A percentile compares a stretch with the other conserved stretches of the same genome.
phyloP scores from a whole-genome alignment of 352 stramenopile genomes.

The Globisporangium parvum region DNA sequence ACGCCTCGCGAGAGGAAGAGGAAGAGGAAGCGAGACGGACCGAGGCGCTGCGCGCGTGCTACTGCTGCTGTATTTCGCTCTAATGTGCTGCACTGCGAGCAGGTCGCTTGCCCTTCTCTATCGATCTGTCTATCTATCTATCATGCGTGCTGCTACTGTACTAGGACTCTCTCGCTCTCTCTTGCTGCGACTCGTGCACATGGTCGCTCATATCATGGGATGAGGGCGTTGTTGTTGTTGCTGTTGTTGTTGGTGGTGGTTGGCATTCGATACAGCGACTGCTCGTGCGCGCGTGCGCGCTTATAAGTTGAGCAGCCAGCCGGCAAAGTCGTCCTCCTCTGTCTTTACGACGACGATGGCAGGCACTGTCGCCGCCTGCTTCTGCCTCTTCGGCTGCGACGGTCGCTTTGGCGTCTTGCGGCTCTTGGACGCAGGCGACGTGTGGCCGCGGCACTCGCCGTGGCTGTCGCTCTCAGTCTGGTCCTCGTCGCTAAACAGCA shows the following conservation, averaged over 20 bases:
- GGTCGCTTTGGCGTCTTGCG: background rate
- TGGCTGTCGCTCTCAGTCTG: slow-evolving; percentile 19
- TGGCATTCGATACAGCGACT: background rate
- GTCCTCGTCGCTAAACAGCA: slow-evolving; percentile 55
- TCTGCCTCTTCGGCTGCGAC: background rate
- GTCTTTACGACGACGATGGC: background rate
- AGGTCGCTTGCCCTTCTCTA: too few species aligned
- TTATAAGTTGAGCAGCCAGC: background rate
- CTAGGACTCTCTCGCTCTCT: too few species aligned
- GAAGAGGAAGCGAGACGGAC: too few species aligned
- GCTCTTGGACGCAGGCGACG: background rate
- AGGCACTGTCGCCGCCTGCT: background rate
- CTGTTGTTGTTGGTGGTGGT: slow-evolving; percentile 5
- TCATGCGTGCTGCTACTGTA: too few species aligned
- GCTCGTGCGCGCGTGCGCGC: background rate
- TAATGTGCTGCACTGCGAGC: too few species aligned
- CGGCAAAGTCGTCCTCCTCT: background rate
- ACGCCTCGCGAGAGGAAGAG: background rate
- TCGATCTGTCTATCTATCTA: too few species aligned
- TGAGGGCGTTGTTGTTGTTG: too few species aligned
- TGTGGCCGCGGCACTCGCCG: too few species aligned
- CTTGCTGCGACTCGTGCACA: too few species aligned
- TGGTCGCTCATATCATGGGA: too few species aligned
- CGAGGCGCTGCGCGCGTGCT: too few species aligned
- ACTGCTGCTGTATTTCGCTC: too few species aligned